A percentile compares a stretch with the other conserved stretches of the same genome.
phyloP scores from a whole-genome alignment of 805 yeast species.

The Yarrowia sp. region DNA sequence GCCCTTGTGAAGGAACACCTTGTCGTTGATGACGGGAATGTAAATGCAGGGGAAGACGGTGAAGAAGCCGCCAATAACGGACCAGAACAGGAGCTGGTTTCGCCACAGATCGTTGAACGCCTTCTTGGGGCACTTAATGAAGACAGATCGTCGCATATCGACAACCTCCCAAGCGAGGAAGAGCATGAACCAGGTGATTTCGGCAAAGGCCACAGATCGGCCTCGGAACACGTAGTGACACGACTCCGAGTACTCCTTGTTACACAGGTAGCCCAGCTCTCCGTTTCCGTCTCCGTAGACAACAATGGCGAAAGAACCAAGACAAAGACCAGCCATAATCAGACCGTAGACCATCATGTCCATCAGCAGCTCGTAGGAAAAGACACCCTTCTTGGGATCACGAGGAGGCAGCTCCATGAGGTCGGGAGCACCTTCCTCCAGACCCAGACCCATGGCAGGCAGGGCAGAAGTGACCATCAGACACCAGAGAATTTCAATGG shows the following conservation, averaged over 20 bases:
- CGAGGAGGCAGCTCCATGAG: conserved; percentile 64
- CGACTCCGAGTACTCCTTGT: conserved; percentile 44
- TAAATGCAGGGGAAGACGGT: conserved; percentile 78
- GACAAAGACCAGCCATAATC: conserved; percentile 68
- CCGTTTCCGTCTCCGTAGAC: conserved; percentile 68
- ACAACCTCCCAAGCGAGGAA: conserved; percentile 82
- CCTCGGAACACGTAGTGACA: conserved; percentile 69
- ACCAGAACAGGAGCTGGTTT: conserved; percentile 78
- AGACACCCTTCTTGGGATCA: conserved; percentile 51
- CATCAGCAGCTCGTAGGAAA: conserved; percentile 60
- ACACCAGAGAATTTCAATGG: conserved; percentile 77
- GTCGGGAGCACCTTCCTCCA: conserved; percentile 61
- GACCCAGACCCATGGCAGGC: conserved; percentile 81
- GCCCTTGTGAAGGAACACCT: conserved; percentile 68
- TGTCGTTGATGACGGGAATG: conserved; percentile 77
- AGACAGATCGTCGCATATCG: conserved; percentile 65
- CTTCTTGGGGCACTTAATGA: conserved; percentile 66
- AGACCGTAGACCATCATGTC: conserved; percentile 73
- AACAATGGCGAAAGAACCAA: conserved; percentile 60
- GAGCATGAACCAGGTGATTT: conserved; percentile 84
- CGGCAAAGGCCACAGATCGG: conserved; percentile 72
- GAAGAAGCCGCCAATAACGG: conserved; percentile 63
- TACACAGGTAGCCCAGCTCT: conserved; percentile 62
- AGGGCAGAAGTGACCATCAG: conserved; percentile 74
- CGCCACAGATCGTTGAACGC: conserved; percentile 63